Conservation (phyloP, 2,329 filamentous ascomycete species). For the Cercospora citrullina region DNA sequence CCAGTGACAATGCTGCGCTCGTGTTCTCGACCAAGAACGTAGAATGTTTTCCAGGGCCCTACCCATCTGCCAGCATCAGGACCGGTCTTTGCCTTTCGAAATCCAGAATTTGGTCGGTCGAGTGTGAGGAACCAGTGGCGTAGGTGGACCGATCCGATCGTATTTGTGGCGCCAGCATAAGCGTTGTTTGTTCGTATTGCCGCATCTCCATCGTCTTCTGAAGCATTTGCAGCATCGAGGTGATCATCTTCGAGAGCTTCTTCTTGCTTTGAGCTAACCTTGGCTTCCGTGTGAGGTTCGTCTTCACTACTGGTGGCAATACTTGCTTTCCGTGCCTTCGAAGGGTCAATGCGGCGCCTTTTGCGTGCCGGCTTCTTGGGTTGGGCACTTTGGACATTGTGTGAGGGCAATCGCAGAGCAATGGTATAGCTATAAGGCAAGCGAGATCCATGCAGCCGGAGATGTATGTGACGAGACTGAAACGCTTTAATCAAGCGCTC, state of each 20-base stretch:
- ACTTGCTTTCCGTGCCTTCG: conserved; percentile 13
- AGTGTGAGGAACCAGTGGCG: conserved; percentile 66
- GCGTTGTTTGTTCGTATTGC: conserved; percentile 60
- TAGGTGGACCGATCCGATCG: conserved; percentile 67
- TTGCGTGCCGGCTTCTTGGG: conserved; percentile 34
- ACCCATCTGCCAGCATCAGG: conserved; percentile 34
- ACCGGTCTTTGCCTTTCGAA: conserved; percentile 44
- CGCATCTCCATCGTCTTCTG: conserved; percentile 47
- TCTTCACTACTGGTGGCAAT: conserved; percentile 20
- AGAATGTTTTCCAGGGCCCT: conserved; percentile 57
- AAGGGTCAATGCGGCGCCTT: conserved; percentile 30
- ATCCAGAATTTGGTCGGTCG: conserved; percentile 61
- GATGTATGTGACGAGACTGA: conserved; percentile 42
- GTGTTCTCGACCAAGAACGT: conserved; percentile 59
- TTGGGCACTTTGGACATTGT: conserved; percentile 37
- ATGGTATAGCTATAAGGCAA: conserved; percentile 45
- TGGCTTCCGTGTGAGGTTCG: conserved; percentile 21
- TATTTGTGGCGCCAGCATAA: conserved; percentile 65
- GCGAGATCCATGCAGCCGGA: conserved; percentile 45
- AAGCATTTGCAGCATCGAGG: conserved; percentile 32
- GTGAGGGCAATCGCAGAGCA: conserved; percentile 41
- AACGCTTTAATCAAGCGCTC: conserved; percentile 44
- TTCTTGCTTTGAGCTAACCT: neutral
- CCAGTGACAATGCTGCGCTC: conserved; percentile 70
- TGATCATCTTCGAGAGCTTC: conserved; percentile 16